Conservation (phyloP, 495 filamentous ascomycete genomes). For the Penicillium turbatum region DNA sequence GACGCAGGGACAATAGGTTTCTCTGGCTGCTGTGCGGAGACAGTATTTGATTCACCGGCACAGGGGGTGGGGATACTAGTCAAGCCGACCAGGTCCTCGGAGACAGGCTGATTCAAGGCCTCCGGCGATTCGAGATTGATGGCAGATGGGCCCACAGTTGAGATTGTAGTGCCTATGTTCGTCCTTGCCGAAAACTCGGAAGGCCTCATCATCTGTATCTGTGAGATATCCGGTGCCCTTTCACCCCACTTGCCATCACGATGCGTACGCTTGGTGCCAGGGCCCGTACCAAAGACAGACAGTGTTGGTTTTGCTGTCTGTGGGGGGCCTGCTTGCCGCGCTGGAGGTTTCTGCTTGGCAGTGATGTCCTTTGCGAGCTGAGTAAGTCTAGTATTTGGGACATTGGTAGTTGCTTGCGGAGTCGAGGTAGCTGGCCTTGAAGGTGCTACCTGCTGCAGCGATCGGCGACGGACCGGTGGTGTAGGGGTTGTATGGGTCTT, state of each 20-base stretch:
- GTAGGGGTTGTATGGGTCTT: not conserved
- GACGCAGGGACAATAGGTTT: not conserved
- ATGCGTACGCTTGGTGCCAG: not conserved
- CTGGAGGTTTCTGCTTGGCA: not conserved
- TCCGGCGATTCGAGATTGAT: not conserved
- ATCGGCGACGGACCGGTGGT: not conserved
- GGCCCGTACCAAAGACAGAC: not conserved
- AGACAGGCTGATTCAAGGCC: not conserved
- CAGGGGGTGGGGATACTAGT: not conserved
- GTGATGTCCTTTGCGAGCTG: not conserved
- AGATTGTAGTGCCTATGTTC: conserved; percentile 1
- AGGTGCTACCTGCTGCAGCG: not conserved
- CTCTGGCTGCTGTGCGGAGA: not conserved
- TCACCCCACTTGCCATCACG: conserved; percentile 23
- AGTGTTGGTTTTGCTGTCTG: not conserved
- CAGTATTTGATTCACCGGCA: not conserved
- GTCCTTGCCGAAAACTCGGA: conserved; percentile 25
- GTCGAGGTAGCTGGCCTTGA: not conserved
- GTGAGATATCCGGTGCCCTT: conserved; percentile 39
- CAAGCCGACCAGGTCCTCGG: not conserved
- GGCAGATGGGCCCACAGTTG: not conserved
- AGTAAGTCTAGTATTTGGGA: not conserved
- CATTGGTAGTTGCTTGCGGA: not conserved
- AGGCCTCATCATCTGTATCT: conserved; percentile 37
- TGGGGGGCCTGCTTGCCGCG: not conserved